Percentiles rank a stretch among this genome's conserved stretches.
These are phyloP conservation scores for Trichoderma reesei DNA, from an alignment of 495 filamentous ascomycete genomes.

Conservation along the genomic window DNA sequence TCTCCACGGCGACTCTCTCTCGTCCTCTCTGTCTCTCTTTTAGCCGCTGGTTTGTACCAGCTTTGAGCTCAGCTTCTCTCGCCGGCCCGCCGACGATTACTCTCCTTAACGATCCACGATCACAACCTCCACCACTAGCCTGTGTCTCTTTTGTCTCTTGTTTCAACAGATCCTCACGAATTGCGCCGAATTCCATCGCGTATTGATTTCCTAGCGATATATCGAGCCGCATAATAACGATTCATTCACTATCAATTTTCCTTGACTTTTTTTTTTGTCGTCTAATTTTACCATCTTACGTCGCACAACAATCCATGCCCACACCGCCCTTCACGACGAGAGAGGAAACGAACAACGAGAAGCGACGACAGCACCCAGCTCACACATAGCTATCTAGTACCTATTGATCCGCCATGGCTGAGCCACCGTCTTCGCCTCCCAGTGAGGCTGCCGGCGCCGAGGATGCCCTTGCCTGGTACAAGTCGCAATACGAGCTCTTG, in stretches of 20 bases:
- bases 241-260: background rate
- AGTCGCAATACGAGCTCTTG: constrained; percentile 86
- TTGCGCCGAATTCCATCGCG: background rate
- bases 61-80: background rate
- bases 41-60: background rate
- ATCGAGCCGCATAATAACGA: background rate
- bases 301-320: constrained; percentile 3
- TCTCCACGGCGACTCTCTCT: too few relatives aligned
- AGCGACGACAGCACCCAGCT: background rate
- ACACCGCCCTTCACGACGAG: background rate
- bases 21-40: background rate
- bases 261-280: background rate
- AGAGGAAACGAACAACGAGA: background rate
- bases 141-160: background rate
- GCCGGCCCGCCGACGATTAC: constrained; percentile 2
- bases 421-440: constrained; percentile 53
- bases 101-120: constrained; percentile 6
- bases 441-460: constrained; percentile 47
- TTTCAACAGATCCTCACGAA: background rate
- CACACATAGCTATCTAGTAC: constrained; percentile 4
- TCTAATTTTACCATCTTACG: background rate
- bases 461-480: constrained; percentile 84
- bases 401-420: constrained; percentile 41
- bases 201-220: background rate
- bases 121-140: background rate